Percentiles rank a stretch among this genome's conserved stretches.
Conservation (phyloP, 2,329 filamentous ascomycete genomes). For the Fusarium sp. region DNA sequence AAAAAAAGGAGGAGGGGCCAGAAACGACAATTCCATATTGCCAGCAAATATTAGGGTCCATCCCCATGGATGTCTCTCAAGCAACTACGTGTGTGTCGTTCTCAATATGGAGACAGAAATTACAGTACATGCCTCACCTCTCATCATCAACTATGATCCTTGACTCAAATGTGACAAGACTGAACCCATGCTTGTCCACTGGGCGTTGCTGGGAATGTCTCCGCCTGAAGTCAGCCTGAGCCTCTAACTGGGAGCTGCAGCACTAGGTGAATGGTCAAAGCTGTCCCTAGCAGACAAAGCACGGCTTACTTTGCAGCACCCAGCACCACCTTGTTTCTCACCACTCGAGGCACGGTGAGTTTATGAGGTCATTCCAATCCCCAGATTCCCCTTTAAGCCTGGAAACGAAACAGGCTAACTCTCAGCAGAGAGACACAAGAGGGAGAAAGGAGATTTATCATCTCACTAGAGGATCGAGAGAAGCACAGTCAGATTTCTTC, state of each 20-base stretch:
- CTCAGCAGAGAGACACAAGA: neutral
- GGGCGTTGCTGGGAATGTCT: constrained; percentile 28
- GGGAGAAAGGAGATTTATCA: neutral
- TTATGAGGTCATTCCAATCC: constrained; percentile 40
- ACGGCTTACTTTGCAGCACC: constrained; percentile 10
- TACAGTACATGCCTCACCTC: neutral
- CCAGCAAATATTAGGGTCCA: constrained; percentile 22
- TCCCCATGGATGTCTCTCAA: constrained; percentile 31
- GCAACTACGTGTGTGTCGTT: constrained; percentile 11
- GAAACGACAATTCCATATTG: constrained; percentile 16
- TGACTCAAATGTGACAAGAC: constrained; percentile 10
- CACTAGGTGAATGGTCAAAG: constrained; percentile 27
- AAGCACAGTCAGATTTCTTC: constrained; percentile 14
- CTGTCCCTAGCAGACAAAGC: constrained; percentile 17
- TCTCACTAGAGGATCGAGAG: constrained; percentile 7
- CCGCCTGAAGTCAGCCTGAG: constrained; percentile 38
- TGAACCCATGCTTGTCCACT: constrained; percentile 19
- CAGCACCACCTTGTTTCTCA: constrained; percentile 22
- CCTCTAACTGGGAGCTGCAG: constrained; percentile 19
- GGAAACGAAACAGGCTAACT: constrained; percentile 10
- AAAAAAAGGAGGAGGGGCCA: constrained; percentile 10
- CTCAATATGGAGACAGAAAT: constrained; percentile 14
- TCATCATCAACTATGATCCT: neutral
- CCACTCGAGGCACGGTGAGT: constrained; percentile 12
- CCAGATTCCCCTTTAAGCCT: constrained; percentile 25